Base-by-base conservation (phyloP, 495 filamentous ascomycete genomes). In the Copromyces sp. region DNA sequence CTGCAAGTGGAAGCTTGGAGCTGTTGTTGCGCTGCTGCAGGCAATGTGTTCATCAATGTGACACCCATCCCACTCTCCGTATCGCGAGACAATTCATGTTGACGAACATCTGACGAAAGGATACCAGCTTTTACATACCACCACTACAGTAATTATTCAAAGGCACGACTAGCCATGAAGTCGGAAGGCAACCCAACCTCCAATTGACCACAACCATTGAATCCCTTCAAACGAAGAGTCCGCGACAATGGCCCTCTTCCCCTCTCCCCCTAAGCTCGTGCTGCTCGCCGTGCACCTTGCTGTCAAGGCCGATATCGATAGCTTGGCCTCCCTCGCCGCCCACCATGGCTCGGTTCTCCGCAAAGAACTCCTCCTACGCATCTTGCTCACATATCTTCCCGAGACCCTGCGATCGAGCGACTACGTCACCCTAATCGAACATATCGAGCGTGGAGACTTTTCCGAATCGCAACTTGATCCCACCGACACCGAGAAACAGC, bases 301-400 rank as follows among this genome's bases (percentile, higher is more conserved):
- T 42, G 81, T 82, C 70, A 81, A 80, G 69, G 81, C 83, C 74
- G 86, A 94, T 79, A 84, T 95, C 69, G 79, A 85, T 68, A 83
- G 84, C 69, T 81, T 98, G 73, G 86, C 85, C 73, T 83, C 82
- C 65, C 84, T 97, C 39, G 86, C 89, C 71, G 83, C 87, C 69
- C 84, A 84, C 70, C 86, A 90, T 73, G 84, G 71, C 77, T 78
- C 79, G 68, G 85, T 86, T 73, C 85, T 94, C 71, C 86, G 87
- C 24, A 84, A 88, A 12, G 91, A 92, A 72, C 86, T 92, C 61
- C 75, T 94, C 41, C 83, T 96, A 74, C 89, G 94, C 76, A 91
- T 98, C 69, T 82, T 97, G 73, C 86, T 98, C 72, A 96, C 91
- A 70, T 95, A 90, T 75, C 87, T 98, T 8, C 94, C 94, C 42